phyloP scores from a whole-genome alignment of 2,329 filamentous ascomycete species.

The Clarireedia hainanense region DNA sequence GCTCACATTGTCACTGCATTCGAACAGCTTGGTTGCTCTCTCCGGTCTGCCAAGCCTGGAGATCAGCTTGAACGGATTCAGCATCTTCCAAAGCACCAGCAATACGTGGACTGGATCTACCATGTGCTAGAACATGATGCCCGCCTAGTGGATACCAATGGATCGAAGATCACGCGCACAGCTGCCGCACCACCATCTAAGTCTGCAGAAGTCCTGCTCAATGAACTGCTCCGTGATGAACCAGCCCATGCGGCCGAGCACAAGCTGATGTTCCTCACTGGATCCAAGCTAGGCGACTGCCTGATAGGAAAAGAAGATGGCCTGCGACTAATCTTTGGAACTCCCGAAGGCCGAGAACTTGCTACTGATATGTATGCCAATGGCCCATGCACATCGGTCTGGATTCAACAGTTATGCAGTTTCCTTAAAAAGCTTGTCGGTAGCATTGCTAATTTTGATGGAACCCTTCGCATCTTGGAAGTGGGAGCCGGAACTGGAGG shows the following conservation, averaged over 20 bases:
- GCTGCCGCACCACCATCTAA: not conserved
- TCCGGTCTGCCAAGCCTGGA: conserved; percentile 19
- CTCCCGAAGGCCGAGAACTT: conserved; percentile 15
- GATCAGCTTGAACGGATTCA: conserved; percentile 16
- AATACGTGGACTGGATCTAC: conserved; percentile 25
- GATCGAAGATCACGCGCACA: conserved; percentile 16
- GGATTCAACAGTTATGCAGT: conserved; percentile 7
- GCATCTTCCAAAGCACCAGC: conserved; percentile 21
- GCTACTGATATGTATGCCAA: conserved; percentile 21
- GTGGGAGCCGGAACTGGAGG: conserved; percentile 27
- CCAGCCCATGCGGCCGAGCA: not conserved
- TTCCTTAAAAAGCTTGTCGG: conserved; percentile 9
- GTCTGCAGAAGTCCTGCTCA: not conserved
- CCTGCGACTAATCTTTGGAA: conserved; percentile 22
- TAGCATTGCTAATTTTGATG: not conserved
- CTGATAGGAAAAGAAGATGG: conserved; percentile 18
- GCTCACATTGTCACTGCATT: conserved; percentile 30
- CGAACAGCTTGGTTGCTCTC: conserved; percentile 22
- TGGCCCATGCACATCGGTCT: conserved; percentile 14
- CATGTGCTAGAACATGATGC: conserved; percentile 24
- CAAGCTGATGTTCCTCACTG: not conserved
- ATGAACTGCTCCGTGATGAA: not conserved
- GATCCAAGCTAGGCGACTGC: conserved; percentile 10
- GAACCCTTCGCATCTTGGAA: conserved; percentile 32
- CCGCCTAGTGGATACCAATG: conserved; percentile 14